Base-by-base conservation (phyloP, 2,329 filamentous ascomycete genomes). In the Lasiodiplodia gonubiensis region DNA sequence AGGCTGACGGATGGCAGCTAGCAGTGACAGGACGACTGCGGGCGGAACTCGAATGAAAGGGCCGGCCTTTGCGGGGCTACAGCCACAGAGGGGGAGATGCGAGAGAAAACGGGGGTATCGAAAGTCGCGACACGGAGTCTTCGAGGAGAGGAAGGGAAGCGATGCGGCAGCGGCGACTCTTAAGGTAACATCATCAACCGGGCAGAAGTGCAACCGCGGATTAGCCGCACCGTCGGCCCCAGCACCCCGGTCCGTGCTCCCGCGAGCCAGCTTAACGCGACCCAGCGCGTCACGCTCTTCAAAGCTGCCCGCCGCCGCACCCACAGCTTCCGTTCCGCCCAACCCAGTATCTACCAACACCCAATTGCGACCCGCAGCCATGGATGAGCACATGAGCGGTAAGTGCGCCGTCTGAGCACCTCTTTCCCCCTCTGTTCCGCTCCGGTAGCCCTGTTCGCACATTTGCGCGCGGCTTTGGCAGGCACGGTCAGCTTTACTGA, bases 381-480 rank as follows among this genome's bases (percentile, higher is more conserved):
- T 80, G 77, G 77, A 79, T 68, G 77, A 79, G 39, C 74, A 69
- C 16, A 80, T 80, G 78, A 78, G 74, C 59, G 77, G 77, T 77
- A 73, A 35, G 65, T 67, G 11, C 23, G 33, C 59, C 27, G 46
- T 23, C 23, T 11, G 3, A 46, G n/a, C 42, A 46, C 42, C 8
- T 21, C 14, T n/a, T 23, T 49, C 10, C 21, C n/a, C 42, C 21
- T 23, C 10, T n/a, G 2, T 33, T 14, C 46, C n/a, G 12, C 23
- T n/a, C 14, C 12, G 23, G 4, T 12, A 27, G 59, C 46, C 8
- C 14, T 21, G 52, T 21, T 48, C 55, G 37, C 49, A 23, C 18
- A 21, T 60, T 21, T 16, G 39, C 37, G 64, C 52, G 30, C 27
- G 16, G 11, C 30, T 11, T 61, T 18, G 23, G 8, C 37, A 11